These are phyloP conservation scores for Crithidia fasciculata DNA, from an alignment of 208 protist genomes.

Conservation along the genomic window DNA sequence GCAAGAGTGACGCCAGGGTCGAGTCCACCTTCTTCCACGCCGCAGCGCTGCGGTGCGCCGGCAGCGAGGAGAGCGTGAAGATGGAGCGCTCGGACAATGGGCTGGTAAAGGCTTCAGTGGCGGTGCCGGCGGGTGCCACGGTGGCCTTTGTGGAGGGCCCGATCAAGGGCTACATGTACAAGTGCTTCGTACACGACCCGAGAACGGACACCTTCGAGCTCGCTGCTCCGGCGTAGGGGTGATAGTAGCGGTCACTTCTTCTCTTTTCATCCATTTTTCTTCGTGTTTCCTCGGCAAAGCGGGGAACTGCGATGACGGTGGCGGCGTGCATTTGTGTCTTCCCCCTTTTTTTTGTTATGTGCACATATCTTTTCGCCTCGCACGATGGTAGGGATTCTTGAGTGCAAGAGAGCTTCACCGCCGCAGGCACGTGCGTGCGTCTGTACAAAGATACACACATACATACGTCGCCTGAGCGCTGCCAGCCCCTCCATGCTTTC, in stretches of 20 bases:
- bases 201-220: constrained; percentile 31
- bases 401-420: no score
- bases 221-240: constrained; percentile 5
- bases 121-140: constrained; percentile 30
- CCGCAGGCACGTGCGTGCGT: no score
- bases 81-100: constrained; percentile 13
- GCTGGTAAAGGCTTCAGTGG: constrained; percentile 19
- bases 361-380: no score
- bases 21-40: constrained; percentile 48
- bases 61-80: constrained; percentile 11
- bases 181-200: constrained; percentile 35
- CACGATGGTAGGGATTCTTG: no score
- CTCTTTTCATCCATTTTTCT: no score
- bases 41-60: constrained; percentile 19
- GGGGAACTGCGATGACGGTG: no score
- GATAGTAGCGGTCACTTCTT: no score
- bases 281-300: no score
- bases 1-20: constrained; percentile 39
- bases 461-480: no score
- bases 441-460: not conserved
- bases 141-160: constrained; percentile 40
- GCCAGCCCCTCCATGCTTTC: no score
- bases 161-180: constrained; percentile 49
- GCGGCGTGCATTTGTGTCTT: no score
- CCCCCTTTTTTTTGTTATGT: no score